phyloP scores from a whole-genome alignment of 805 yeast genomes.

The Hermanozyma aechmeae region DNA sequence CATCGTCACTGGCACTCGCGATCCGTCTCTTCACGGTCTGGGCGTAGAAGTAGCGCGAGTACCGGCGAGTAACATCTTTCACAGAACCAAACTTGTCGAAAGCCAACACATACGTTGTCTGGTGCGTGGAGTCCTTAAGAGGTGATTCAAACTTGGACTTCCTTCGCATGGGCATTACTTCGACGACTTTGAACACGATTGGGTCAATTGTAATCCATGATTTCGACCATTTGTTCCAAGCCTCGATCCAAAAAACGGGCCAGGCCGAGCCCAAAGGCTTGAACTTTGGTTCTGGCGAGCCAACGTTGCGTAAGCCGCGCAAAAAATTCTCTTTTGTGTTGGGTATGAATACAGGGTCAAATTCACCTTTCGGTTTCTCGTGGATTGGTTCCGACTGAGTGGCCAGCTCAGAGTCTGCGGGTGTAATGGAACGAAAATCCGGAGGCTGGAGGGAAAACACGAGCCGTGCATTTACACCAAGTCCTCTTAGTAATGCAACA shows the following conservation, averaged over 20 bases:
- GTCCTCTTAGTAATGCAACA: constrained; percentile 61
- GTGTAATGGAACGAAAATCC: constrained; percentile 35
- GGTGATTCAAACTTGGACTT: constrained; percentile 70
- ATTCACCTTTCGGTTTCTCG: constrained; percentile 5
- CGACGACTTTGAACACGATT: constrained; percentile 51
- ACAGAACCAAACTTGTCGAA: constrained; percentile 58
- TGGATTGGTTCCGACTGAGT: background rate
- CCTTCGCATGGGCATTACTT: constrained; percentile 44
- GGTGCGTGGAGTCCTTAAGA: constrained; percentile 43
- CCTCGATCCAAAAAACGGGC: constrained; percentile 94
- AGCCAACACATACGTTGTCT: constrained; percentile 67
- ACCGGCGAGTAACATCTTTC: constrained; percentile 79
- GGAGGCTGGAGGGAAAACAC: constrained; percentile 86
- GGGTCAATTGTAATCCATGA: constrained; percentile 89
- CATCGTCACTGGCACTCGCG: constrained; percentile 43
- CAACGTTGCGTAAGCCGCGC: too few relatives aligned
- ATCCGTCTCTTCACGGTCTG: constrained; percentile 69
- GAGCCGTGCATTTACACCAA: constrained; percentile 64
- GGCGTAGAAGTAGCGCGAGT: constrained; percentile 61
- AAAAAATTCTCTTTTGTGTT: constrained; percentile 8
- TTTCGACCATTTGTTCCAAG: constrained; percentile 67
- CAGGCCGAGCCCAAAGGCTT: background rate
- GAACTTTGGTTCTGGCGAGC: background rate
- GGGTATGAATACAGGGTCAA: constrained; percentile 12
- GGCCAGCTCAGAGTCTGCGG: too few relatives aligned